Evolutionary conservation across 805 yeast genomes (phyloP).

Genomic region (Saccharomycopsis olivae): DNA sequence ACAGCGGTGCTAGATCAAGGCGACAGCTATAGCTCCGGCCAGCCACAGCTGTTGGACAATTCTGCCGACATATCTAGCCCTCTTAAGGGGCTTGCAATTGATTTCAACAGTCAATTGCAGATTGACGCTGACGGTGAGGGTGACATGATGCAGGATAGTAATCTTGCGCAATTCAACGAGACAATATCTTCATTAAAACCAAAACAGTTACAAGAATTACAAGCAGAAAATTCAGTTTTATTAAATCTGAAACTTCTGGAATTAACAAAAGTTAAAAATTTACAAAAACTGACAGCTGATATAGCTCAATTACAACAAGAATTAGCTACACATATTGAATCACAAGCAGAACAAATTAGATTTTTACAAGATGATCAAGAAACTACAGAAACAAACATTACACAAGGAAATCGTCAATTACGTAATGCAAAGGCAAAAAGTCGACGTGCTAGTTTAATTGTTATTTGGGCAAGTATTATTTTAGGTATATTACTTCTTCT

Average conservation of each 20-base stretch:
- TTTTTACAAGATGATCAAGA: slow-evolving; percentile 32
- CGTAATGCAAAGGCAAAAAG: slow-evolving; percentile 32
- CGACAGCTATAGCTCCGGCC: no score
- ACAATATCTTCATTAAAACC: slow-evolving; percentile 22
- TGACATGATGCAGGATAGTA: slow-evolving; percentile 12
- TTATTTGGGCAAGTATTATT: slow-evolving; percentile 24
- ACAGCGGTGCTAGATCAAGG: not conserved
- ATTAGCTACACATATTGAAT: slow-evolving; percentile 32
- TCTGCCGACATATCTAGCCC: not conserved
- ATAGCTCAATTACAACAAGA: slow-evolving; percentile 34
- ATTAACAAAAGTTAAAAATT: slow-evolving; percentile 32
- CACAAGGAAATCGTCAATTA: slow-evolving; percentile 31
- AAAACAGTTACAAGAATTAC: slow-evolving; percentile 30
- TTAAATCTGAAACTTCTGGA: slow-evolving; percentile 30
- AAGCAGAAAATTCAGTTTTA: slow-evolving; percentile 30
- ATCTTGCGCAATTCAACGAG: slow-evolving; percentile 5
- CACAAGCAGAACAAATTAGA: slow-evolving; percentile 32
- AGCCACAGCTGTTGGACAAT: not conserved
- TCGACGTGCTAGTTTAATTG: slow-evolving; percentile 25
- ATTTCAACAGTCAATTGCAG: slow-evolving; percentile 10
- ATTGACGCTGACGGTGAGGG: slow-evolving; percentile 1
- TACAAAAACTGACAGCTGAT: slow-evolving; percentile 35
- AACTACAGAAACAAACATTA: slow-evolving; percentile 30
- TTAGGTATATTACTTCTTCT: slow-evolving; percentile 24
- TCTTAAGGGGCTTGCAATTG: not conserved